phyloP scores from a whole-genome alignment of 2,329 filamentous ascomycete genomes.

The Phyllosticta citrichinensis region DNA sequence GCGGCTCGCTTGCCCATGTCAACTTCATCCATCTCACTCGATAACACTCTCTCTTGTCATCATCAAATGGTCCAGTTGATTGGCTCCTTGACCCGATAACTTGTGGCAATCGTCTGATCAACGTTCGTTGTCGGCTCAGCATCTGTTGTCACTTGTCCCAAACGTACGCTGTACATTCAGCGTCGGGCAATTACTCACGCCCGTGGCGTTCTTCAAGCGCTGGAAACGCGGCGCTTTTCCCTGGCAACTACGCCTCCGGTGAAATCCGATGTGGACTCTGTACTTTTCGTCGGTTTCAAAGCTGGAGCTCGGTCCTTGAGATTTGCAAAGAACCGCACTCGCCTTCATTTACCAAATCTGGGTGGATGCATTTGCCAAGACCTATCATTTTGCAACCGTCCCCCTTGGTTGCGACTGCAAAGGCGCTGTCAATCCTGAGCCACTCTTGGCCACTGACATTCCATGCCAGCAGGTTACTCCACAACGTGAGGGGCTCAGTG shows the following conservation, averaged over 20 bases:
- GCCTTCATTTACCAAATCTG: neutral
- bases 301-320: neutral
- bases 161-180: neutral
- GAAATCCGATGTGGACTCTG: neutral
- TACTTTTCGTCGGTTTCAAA: neutral
- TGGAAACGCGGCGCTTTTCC: neutral
- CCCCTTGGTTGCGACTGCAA: neutral
- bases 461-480: neutral
- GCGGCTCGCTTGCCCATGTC: neutral
- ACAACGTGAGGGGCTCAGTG: neutral
- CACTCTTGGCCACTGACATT: neutral
- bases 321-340: neutral
- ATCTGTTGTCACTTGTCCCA: neutral
- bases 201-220: neutral
- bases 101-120: neutral
- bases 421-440: neutral
- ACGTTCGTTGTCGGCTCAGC: neutral
- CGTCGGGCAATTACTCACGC: neutral
- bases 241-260: neutral
- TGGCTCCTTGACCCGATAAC: neutral
- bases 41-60: neutral
- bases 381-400: neutral
- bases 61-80: neutral
- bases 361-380: neutral
- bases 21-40: neutral